phyloP scores from a whole-genome alignment of 164 flowering plant species.

The Umbellularia californica region DNA sequence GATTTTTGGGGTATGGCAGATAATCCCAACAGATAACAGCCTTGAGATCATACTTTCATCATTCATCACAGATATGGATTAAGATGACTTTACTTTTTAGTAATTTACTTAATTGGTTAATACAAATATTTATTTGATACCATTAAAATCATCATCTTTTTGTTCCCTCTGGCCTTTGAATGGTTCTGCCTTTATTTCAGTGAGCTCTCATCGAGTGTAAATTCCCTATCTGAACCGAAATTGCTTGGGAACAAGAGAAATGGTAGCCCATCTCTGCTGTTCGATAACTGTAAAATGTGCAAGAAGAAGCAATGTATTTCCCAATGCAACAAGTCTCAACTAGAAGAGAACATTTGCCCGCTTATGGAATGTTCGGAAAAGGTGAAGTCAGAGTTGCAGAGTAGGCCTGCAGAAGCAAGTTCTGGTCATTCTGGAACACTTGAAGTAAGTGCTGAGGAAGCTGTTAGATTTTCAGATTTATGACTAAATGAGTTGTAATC shows the following conservation, averaged over 20 bases:
- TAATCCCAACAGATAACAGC: background rate
- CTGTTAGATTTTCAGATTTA: background rate
- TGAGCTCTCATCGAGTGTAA: slow-evolving; percentile 33
- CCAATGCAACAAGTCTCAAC: slow-evolving; percentile 14
- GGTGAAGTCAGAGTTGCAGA: slow-evolving; percentile 13
- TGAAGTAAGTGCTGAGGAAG: slow-evolving; percentile 17
- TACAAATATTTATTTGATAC: background rate
- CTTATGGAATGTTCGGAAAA: slow-evolving; percentile 20
- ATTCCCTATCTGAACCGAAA: slow-evolving; percentile 27
- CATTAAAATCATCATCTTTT: no score
- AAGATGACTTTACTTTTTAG: background rate
- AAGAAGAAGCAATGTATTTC: slow-evolving; percentile 38
- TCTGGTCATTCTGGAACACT: slow-evolving; percentile 20
- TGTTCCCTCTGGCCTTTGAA: background rate
- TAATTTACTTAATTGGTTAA: background rate
- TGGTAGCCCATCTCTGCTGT: slow-evolving; percentile 39
- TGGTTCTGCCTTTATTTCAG: slow-evolving; percentile 27
- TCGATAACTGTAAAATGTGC: slow-evolving; percentile 25
- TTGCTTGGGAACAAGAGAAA: slow-evolving; percentile 40
- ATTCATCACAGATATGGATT: no score
- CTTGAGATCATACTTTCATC: background rate
- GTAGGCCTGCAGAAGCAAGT: slow-evolving; percentile 19
- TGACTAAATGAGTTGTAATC: slow-evolving; percentile 4
- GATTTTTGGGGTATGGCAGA: background rate
- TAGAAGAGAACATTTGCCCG: slow-evolving; percentile 15